Evolutionary conservation across 352 stramenopile genomes (phyloP).

Genomic region (Pythium grandisporangium): DNA sequence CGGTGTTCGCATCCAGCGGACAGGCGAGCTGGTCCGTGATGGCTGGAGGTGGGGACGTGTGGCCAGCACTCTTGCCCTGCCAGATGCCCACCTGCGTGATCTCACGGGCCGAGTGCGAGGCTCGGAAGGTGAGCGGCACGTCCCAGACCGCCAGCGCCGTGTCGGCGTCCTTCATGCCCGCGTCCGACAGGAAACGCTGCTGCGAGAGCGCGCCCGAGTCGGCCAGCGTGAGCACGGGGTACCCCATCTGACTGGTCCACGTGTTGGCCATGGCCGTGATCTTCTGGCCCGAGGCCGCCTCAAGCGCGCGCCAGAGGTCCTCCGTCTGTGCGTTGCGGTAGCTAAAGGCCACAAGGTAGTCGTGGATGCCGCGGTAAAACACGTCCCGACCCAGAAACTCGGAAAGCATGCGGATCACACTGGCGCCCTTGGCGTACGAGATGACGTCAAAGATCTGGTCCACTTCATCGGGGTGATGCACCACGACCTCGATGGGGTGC

Average conservation of each 20-base stretch:
- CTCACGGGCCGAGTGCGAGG: constrained; percentile 27
- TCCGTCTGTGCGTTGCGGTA: constrained; percentile 94
- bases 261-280: constrained; percentile 88
- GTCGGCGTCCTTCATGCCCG: constrained; percentile 48
- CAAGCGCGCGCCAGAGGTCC: constrained; percentile 93
- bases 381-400: constrained; percentile 66
- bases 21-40: too few relatives aligned
- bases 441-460: constrained; percentile 99
- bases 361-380: constrained; percentile 83
- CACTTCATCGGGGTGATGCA: constrained; percentile 91
- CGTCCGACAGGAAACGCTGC: constrained; percentile 91
- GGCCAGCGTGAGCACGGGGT: constrained; percentile 84
- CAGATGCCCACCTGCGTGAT: constrained; percentile 60
- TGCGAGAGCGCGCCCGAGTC: constrained; percentile 74
- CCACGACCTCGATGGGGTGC: constrained; percentile 94
- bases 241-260: constrained; percentile 94
- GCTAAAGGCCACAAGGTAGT: constrained; percentile 90
- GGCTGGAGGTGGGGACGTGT: constrained; percentile 23
- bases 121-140: constrained; percentile 75
- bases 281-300: constrained; percentile 85
- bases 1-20: constrained; percentile 64
- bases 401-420: constrained; percentile 72
- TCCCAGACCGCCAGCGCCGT: constrained; percentile 56
- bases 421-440: constrained; percentile 90
- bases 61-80: constrained; percentile 13